Conservation (phyloP, 176 grass and related monocot species). For the Zea mays region Zm-B73-REFERENCE-NAM-5.0 NC_050098.1:163774501-163775000, state of each 20-base stretch:
- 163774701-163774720: constrained; percentile 59
- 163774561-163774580: constrained; percentile 67
- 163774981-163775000: constrained; percentile 83
- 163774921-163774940: constrained; percentile 63
- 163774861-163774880: constrained; percentile 70
- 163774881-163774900: constrained; percentile 88
- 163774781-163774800: constrained; percentile 74
- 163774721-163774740: constrained; percentile 69
- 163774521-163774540: constrained; percentile 64
- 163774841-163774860: constrained; percentile 69
- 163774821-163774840: constrained; percentile 63
- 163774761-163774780: constrained; percentile 66
- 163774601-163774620: constrained; percentile 65
- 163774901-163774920: constrained; percentile 92
- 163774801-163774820: constrained; percentile 77
- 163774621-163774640: constrained; percentile 56
- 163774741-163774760: constrained; percentile 76
- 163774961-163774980: constrained; percentile 73
- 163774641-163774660: constrained; percentile 72
- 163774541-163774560: constrained; percentile 60
- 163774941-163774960: constrained; percentile 75
- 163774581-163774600: constrained; percentile 78
- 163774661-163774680: constrained; percentile 83
- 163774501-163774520: constrained; percentile 84
- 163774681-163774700: constrained; percentile 58